phyloP scores from a whole-genome alignment of 1,284 basidiomycete genomes.

The Meira nashicola region DNA sequence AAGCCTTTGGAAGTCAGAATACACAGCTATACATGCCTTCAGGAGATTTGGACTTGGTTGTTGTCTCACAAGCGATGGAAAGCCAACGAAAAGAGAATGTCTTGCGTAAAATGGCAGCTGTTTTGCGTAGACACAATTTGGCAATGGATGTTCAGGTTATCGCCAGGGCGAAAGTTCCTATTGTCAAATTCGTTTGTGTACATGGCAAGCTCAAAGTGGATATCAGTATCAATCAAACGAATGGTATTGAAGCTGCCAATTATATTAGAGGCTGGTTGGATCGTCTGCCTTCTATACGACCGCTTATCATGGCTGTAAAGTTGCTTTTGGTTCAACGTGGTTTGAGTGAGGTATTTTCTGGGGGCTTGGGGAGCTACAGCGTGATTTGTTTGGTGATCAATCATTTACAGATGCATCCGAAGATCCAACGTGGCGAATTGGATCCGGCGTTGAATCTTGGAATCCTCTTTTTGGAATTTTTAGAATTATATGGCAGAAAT shows the following conservation, averaged over 20 bases:
- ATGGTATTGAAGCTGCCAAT: slow-evolving; percentile 73
- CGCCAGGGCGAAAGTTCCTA: slow-evolving; percentile 82
- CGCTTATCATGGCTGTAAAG: slow-evolving; percentile 70
- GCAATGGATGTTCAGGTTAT: slow-evolving; percentile 70
- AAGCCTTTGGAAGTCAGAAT: slow-evolving; percentile 86
- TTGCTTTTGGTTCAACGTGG: slow-evolving; percentile 80
- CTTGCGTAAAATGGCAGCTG: slow-evolving; percentile 55
- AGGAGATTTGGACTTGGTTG: slow-evolving; percentile 65
- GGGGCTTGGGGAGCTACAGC: slow-evolving; percentile 88
- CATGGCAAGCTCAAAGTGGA: slow-evolving; percentile 57
- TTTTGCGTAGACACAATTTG: slow-evolving; percentile 57
- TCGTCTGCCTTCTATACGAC: slow-evolving; percentile 69
- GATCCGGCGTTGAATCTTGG: slow-evolving; percentile 82
- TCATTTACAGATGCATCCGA: slow-evolving; percentile 88
- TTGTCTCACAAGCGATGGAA: slow-evolving; percentile 54
- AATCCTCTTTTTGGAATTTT: slow-evolving; percentile 87
- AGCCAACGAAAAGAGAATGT: slow-evolving; percentile 51
- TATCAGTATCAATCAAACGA: slow-evolving; percentile 55
- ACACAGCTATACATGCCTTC: slow-evolving; percentile 90
- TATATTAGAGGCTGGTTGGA: slow-evolving; percentile 77
- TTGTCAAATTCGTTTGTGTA: slow-evolving; percentile 82
- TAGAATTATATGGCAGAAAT: slow-evolving; percentile 85
- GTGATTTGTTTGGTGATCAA: slow-evolving; percentile 88
- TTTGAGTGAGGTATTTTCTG: slow-evolving; percentile 96
- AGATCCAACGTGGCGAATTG: slow-evolving; percentile 80